These are phyloP conservation scores for Forsythia viridissima DNA, from an alignment of 257 asterid genomes.

Conservation along the genomic window DNA sequence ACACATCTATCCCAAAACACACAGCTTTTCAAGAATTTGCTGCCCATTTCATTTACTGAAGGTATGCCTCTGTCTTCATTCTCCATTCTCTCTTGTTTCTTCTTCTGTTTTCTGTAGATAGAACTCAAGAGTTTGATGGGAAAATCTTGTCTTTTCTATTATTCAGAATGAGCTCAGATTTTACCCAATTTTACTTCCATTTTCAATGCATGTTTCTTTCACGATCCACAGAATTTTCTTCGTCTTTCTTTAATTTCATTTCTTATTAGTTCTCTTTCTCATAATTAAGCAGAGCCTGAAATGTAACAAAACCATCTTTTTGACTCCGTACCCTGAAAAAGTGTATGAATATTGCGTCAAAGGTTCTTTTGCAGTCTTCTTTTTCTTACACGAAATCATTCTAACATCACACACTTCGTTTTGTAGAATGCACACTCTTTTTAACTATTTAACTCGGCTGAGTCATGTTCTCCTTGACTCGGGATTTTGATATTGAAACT, in stretches of 20 bases:
- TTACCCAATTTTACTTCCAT: too few relatives aligned
- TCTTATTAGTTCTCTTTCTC: not conserved
- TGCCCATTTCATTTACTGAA: conserved; percentile 6
- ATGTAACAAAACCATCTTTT: conserved; percentile 16
- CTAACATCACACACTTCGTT: conserved; percentile 16
- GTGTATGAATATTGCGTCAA: conserved; percentile 32
- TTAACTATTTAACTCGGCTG: conserved; percentile 6
- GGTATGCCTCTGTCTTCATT: conserved; percentile 11
- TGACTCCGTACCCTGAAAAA: conserved; percentile 31
- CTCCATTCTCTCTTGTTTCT: not conserved
- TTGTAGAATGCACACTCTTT: conserved; percentile 14
- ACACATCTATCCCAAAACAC: not conserved
- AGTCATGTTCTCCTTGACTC: conserved; percentile 16
- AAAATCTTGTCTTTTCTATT: not conserved
- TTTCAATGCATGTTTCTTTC: too few relatives aligned
- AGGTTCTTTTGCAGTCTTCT: conserved; percentile 16
- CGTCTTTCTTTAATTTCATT: not conserved
- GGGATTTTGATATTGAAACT: conserved; percentile 17
- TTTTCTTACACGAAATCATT: conserved; percentile 23
- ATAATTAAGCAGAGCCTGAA: too few relatives aligned
- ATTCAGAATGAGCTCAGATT: not conserved
- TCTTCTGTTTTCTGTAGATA: not conserved
- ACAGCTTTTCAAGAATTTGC: conserved; percentile 6
- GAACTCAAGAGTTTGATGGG: not conserved
- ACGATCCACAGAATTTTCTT: not conserved